These are phyloP conservation scores for Candida sanyiensis DNA, from an alignment of 805 yeast species.

Conservation along the genomic window DNA sequence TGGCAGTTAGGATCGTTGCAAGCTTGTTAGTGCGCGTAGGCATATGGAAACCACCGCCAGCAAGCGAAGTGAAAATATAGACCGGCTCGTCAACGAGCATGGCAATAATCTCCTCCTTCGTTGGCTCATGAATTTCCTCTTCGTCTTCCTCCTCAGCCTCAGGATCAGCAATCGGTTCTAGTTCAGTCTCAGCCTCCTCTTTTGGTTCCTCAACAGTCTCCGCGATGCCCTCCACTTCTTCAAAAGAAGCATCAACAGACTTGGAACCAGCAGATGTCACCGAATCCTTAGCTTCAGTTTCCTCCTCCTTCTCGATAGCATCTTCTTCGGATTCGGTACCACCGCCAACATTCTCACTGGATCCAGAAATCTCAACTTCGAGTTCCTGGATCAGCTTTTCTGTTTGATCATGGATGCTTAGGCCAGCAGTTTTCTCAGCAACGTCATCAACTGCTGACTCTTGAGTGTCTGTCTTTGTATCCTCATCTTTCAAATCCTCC, in stretches of 20 bases:
- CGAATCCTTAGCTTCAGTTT: not conserved
- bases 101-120: slow-evolving; percentile 26
- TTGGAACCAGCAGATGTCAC: too few species aligned
- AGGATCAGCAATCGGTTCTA: not conserved
- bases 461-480: not conserved
- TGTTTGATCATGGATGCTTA: slow-evolving; percentile 15
- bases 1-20: slow-evolving; percentile 68
- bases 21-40: slow-evolving; percentile 72
- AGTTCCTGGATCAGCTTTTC: slow-evolving; percentile 20
- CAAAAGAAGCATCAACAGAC: not conserved
- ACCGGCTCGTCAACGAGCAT: slow-evolving; percentile 46
- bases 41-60: slow-evolving; percentile 79
- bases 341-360: not conserved
- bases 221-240: not conserved
- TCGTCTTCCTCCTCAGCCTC: slow-evolving; percentile 1
- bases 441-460: not conserved
- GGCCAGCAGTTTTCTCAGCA: not conserved
- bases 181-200: not conserved
- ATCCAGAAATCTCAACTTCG: slow-evolving; percentile 15
- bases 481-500: not conserved
- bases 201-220: not conserved
- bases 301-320: not conserved
- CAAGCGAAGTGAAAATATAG: slow-evolving; percentile 75
- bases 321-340: not conserved
- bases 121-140: slow-evolving; percentile 23